These are phyloP conservation scores for Sarocladiaceae sp. DNA, from an alignment of 2,329 filamentous ascomycete species.

Conservation along the genomic window DNA sequence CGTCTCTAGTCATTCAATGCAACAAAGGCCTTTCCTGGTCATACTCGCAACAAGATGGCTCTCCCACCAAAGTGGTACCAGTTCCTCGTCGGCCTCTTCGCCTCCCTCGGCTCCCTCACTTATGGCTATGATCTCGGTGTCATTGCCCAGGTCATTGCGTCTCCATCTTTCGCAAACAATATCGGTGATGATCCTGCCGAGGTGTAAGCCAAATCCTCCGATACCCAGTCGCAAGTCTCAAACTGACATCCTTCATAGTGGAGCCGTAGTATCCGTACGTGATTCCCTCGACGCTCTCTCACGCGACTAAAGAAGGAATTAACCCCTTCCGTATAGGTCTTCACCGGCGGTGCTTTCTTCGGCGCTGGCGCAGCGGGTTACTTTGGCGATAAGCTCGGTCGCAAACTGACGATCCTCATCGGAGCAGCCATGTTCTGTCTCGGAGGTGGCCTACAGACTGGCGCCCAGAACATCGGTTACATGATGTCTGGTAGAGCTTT, in stretches of 20 bases:
- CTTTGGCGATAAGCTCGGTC: conserved; percentile 57
- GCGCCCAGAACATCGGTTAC: conserved; percentile 49
- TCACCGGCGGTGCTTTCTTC: conserved; percentile 71
- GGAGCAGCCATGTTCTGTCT: conserved; percentile 67
- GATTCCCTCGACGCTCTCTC: not conserved
- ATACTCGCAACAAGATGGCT: conserved; percentile 31
- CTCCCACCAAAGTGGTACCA: conserved; percentile 40
- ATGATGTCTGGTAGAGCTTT: conserved; percentile 65
- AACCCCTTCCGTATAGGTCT: conserved; percentile 53
- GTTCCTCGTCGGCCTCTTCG: conserved; percentile 48
- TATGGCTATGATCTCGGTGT: conserved; percentile 46
- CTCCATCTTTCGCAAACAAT: conserved; percentile 5
- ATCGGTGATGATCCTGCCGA: conserved; percentile 24
- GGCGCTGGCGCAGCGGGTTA: conserved; percentile 61
- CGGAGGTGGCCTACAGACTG: conserved; percentile 69
- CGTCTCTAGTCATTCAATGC: too few species aligned
- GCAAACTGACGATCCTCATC: conserved; percentile 64
- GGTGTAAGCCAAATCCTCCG: conserved; percentile 22
- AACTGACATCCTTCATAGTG: conserved; percentile 30
- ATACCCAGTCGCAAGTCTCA: too few species aligned
- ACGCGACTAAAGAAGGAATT: not conserved
- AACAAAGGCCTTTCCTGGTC: too few species aligned
- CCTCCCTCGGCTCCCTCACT: conserved; percentile 48
- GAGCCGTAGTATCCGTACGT: conserved; percentile 42
- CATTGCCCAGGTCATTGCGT: conserved; percentile 16